Evolutionary conservation across 192 early-diverging fungal genomes (phyloP).

Genomic region (Thoreauomyces humboldtii): DNA sequence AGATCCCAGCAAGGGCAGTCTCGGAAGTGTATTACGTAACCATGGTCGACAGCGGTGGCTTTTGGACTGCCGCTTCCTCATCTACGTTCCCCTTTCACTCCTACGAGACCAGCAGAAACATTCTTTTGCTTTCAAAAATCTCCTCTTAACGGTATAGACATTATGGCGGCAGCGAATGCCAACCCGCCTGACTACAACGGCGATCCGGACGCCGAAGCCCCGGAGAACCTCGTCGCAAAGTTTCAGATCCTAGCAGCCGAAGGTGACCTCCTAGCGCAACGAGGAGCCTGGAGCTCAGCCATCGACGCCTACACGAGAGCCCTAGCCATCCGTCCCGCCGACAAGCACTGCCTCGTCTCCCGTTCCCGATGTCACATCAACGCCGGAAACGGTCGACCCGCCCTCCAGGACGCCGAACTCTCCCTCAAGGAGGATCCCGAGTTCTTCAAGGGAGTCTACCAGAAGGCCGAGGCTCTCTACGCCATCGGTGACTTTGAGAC

Average conservation of each 20-base stretch:
- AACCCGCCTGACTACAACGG: not conserved
- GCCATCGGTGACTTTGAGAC: conserved; percentile 62
- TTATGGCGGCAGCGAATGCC: not conserved
- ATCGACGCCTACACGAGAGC: conserved; percentile 50
- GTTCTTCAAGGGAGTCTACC: conserved; percentile 56
- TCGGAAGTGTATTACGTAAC: too few relatives aligned
- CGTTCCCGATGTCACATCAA: conserved; percentile 57
- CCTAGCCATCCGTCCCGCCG: conserved; percentile 49
- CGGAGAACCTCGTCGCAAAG: conserved; percentile 42
- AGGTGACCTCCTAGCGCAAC: conserved; percentile 53
- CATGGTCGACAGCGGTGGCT: too few relatives aligned
- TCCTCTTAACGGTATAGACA: too few relatives aligned
- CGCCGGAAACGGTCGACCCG: conserved; percentile 42
- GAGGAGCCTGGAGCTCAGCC: conserved; percentile 39
- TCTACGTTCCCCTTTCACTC: too few relatives aligned
- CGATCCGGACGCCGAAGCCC: conserved; percentile 14
- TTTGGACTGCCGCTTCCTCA: too few relatives aligned
- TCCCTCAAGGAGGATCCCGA: conserved; percentile 45
- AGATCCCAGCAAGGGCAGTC: too few relatives aligned
- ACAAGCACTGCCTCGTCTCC: conserved; percentile 59
- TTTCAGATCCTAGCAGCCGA: conserved; percentile 55
- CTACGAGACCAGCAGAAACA: too few relatives aligned
- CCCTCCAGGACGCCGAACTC: conserved; percentile 52
- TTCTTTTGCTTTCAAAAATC: too few relatives aligned
- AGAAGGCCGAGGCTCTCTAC: conserved; percentile 63